Evolutionary conservation across 2,329 filamentous ascomycete genomes (phyloP), one percentile per base, ranked within the genome.

Genomic region (Magnaporthiopsis incrustans): DNA sequence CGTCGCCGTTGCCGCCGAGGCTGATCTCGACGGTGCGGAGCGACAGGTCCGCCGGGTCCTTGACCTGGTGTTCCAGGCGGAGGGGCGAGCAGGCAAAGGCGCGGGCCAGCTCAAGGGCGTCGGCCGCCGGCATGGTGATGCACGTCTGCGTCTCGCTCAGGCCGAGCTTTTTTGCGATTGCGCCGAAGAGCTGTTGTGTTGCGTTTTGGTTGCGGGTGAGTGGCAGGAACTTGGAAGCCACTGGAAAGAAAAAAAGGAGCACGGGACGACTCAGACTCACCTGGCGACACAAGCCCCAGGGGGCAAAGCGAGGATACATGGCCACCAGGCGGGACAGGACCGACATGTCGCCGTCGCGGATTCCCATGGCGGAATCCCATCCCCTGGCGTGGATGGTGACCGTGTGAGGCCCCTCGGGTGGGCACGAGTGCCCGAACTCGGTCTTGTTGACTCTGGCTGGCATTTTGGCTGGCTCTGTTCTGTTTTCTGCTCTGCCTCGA

Each of bases 281-380:
- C 58, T 64, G 56, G 44, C 35, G 27, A 25, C 25, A 30, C 22
- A 50, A 14, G n/a, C 60, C 57, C 26, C 56, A 66, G 1, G 81
- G 79, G 1, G 70, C 67, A 65, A 82, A 79, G 4, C 81, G 77
- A 14, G 81, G 81, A 60, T 82, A 82, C 33, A 82, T 73, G 64
- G 78, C 76, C 61, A 73, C 73, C 1, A 82, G 59, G 25, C 62
- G 70, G 44, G 69, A 59, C n/a, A 81, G 63, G 1, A 77, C 61
- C 14, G 68, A 64, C 33, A 64, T 67, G 62, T 81, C 78, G 22
- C 79, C 79, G 10, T 80, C 75, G 11, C 79, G 88, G 44, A 82
- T 67, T 5, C 69, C 69, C 59, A 74, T 67, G n/a, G 72, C 71
- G 8, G 72, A 68, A 8, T 77, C 72, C 80, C 80, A 82, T 30